Base-by-base conservation (phyloP, 495 filamentous ascomycete species). In the Entonaema liquescens region DNA sequence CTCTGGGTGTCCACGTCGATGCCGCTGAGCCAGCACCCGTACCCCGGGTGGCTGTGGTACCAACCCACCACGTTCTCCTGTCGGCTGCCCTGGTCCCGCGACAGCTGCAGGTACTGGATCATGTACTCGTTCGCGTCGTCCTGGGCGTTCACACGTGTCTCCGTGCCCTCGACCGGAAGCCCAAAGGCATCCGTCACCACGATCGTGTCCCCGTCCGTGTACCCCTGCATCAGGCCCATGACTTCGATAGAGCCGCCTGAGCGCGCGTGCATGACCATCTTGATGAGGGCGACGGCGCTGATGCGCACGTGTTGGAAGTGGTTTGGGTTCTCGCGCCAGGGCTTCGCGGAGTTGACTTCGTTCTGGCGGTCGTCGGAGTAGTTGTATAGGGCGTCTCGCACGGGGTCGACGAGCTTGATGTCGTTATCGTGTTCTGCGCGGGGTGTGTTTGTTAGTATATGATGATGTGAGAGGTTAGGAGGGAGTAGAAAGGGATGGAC, bases 251-350 rank as follows among this genome's bases (percentile, higher is more conserved):
- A 89, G 17, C 95, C 95, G 55, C 96, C 96, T 0, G 92, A 92
- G 21, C 96, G 91, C 1, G 96, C 96, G 78, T 99, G 96, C 93
- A 97, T 98, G 63, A 97, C 93, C 96, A 99, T 99, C 82, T 99
- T 99, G 69, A 98, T 85, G 12, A 99, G 88, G 5, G 96, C 96
- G 23, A 96, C 89, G 40, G 96, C 93, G 42, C 93, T 95, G 79
- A 99, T 94, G 71, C 94, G 93, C 25, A 98, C 92, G 38, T 90
- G 84, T 77, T 95, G 94, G 89, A 97, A 99, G 84, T 98, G 89
- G 78, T 93, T 84, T 0, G 91, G 92, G 78, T 98, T 88, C n/a
- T 83, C 85, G 61, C 79, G 79, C 95, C 96, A 98, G 38, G 96
- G 94, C 29, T 87, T 86, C n/a, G 82, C 82, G 3, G 85, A 80